phyloP scores from a whole-genome alignment of 495 filamentous ascomycete species.

The Tuber brumale region DNA sequence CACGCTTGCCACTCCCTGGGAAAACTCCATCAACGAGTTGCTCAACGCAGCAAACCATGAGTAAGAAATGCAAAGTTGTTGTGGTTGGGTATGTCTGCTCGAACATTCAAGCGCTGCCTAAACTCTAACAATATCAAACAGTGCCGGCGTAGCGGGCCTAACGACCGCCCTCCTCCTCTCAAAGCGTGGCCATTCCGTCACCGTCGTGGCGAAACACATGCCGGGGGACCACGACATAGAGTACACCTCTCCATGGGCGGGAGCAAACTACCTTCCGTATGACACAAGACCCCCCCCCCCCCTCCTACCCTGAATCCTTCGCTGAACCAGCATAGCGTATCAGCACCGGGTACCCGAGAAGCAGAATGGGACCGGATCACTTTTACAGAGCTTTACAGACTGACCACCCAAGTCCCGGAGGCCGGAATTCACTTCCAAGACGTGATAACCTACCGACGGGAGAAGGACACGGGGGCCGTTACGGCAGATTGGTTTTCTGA shows the following conservation, averaged over 20 bases:
- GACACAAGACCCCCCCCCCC: background rate
- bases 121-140: conserved; percentile 41
- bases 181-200: conserved; percentile 63
- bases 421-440: conserved; percentile 85
- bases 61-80: background rate
- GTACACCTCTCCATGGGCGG: conserved; percentile 93
- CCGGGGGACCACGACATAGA: conserved; percentile 96
- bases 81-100: background rate
- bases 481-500: conserved; percentile 52
- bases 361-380: conserved; percentile 46
- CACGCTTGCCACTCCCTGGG: background rate
- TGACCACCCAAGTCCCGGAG: conserved; percentile 69
- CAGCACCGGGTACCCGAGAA: conserved; percentile 49
- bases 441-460: conserved; percentile 56
- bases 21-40: background rate
- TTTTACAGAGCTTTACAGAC: conserved; percentile 43
- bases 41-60: background rate
- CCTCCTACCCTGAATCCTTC: background rate
- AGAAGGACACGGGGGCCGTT: conserved; percentile 52
- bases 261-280: conserved; percentile 79
- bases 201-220: conserved; percentile 91
- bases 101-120: background rate
- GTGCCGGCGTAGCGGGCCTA: conserved; percentile 84
- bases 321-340: conserved; percentile 46
- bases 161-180: conserved; percentile 85